Base-by-base conservation (phyloP, 2,329 filamentous ascomycete species). In the Sarocladium kiliense region DNA sequence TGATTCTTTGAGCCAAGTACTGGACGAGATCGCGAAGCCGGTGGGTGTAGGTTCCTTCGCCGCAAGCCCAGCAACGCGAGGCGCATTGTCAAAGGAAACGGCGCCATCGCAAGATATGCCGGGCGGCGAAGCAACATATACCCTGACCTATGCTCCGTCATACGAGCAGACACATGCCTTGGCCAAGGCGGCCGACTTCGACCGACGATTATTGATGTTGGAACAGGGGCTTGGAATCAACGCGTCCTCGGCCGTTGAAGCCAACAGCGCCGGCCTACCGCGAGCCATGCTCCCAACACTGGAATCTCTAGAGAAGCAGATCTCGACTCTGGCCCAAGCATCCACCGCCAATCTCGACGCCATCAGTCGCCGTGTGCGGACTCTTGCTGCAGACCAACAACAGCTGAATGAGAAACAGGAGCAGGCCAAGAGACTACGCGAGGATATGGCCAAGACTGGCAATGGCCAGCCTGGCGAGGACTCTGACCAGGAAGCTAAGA, bases 131-230 rank as follows among this genome's bases (percentile, higher is more conserved):
- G 51, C 80, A 34, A 86, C 81, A 30, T 87, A 87, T 63, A 86
- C 82, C 1, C 73, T 87, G 50, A 85, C 82, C 27, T 87, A 87
- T 61, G 79, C 82, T 30, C 86, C 76, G 44, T 79, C 71, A 51
- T 89, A 85, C 61, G 81, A 86, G 62, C 79, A 87, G 65, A 85
- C 77, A 39, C 87, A 90, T 64, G 83, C 87, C 25, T 77, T 97
- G 34, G 84, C 86, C 32, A 89, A 91, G 68, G 87, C 90, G 6
- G 89, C 92, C 23, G 88, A 94, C 59, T 97, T 99, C 64, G 93
- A 97, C 66, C 80, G 83, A 27, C 84, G 94, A 4, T 81, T 99
- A 19, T 76, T 87, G 2, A 75, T 88, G 27, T 76, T 99, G 49
- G 94, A 99, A 74, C 85, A 85, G 61, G 82, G 86, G 1, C 80